Conservation (phyloP, 148 eudicot genomes). For the Cornus florida region DNA sequence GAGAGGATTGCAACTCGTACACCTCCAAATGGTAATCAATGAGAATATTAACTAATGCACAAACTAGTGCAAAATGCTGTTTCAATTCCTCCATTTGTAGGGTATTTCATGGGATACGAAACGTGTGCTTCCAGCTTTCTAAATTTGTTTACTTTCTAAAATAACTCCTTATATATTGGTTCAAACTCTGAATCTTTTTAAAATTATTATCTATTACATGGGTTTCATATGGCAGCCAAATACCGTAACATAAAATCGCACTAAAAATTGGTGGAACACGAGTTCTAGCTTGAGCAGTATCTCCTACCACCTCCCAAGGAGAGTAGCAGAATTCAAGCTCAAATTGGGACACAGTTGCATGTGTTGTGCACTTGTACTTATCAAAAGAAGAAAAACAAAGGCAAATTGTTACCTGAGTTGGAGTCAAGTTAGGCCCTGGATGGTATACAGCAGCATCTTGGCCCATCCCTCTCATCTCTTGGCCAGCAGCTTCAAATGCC, state of each 20-base stretch:
- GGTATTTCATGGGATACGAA: not conserved
- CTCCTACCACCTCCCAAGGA: too few relatives aligned
- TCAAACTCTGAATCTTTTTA: not conserved
- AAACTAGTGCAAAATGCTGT: not conserved
- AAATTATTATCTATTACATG: not conserved
- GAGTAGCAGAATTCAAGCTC: too few relatives aligned
- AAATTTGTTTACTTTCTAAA: not conserved
- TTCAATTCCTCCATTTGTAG: not conserved
- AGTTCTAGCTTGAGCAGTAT: not conserved
- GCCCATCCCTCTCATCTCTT: constrained; percentile 91
- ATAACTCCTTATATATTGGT: not conserved
- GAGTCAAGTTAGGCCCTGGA: constrained; percentile 81
- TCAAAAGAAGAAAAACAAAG: too few relatives aligned
- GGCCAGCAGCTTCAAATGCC: constrained; percentile 98
- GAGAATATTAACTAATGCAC: not conserved
- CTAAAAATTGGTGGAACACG: not conserved
- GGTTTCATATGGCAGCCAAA: not conserved
- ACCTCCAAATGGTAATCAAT: not conserved
- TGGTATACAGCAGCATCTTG: constrained; percentile 88
- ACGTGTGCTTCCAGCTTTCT: too few relatives aligned
- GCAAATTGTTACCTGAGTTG: constrained; percentile 63
- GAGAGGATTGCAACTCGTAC: not conserved
- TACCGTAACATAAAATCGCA: not conserved
- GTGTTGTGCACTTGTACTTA: too few relatives aligned
- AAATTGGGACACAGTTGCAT: too few relatives aligned